Conservation (phyloP, 139 green algal species). For the Chlorella sp. region DNA sequence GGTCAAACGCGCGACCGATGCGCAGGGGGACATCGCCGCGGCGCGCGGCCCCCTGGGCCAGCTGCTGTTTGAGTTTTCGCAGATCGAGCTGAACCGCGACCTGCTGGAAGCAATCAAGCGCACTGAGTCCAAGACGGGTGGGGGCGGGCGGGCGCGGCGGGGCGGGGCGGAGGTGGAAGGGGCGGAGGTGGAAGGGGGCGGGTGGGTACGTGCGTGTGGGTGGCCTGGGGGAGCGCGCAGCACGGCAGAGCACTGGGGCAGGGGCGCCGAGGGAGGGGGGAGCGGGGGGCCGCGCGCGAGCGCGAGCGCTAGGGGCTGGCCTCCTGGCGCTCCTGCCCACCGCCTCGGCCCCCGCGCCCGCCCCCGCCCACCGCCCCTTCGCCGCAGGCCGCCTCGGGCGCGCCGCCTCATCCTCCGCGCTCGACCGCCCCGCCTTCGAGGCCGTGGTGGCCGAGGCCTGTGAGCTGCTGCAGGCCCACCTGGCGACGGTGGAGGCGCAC, state of each 20-base stretch:
- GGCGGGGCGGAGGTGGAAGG: too few relatives aligned
- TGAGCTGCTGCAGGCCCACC: slow-evolving; percentile 23
- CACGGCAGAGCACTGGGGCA: too few relatives aligned
- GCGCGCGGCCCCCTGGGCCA: slow-evolving; percentile 30
- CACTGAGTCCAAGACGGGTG: slow-evolving; percentile 37
- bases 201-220: too few relatives aligned
- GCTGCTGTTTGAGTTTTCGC: slow-evolving; percentile 35
- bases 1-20: background rate
- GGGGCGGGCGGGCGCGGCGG: background rate
- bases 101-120: slow-evolving; percentile 36
- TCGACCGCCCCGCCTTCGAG: slow-evolving; percentile 27
- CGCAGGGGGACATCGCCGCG: slow-evolving; percentile 25
- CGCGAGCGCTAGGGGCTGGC: too few relatives aligned
- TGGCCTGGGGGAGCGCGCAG: too few relatives aligned
- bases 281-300: too few relatives aligned
- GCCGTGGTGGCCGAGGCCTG: slow-evolving; percentile 7
- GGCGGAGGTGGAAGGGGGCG: too few relatives aligned
- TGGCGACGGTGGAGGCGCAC: slow-evolving; percentile 16
- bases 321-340: too few relatives aligned
- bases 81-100: slow-evolving; percentile 45
- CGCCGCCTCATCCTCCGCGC: background rate
- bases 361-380: too few relatives aligned
- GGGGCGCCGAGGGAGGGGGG: too few relatives aligned
- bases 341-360: too few relatives aligned
- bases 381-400: slow-evolving; percentile 4